phyloP scores from a whole-genome alignment of 306 rosid species.

The Quercus glauca region DNA sequence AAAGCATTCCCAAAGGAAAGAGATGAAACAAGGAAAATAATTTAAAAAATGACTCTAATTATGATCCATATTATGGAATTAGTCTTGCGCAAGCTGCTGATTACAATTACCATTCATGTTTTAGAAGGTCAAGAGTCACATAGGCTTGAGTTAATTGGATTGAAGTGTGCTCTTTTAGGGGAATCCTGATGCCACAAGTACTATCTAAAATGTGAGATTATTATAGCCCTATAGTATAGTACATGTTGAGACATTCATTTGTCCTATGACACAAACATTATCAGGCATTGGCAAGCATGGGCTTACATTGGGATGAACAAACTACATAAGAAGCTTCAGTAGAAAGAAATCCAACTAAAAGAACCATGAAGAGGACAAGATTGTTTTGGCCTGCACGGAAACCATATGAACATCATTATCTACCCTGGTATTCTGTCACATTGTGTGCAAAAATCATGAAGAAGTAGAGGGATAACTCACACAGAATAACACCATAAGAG shows the following conservation, averaged over 20 bases:
- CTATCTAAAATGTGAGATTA: neutral
- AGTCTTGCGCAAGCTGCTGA: neutral
- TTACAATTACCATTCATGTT: neutral
- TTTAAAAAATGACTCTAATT: neutral
- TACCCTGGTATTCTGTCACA: neutral
- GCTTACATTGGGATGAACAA: slow-evolving; percentile 42
- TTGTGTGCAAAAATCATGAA: neutral
- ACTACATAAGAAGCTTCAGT: slow-evolving; percentile 41
- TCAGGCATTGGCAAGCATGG: neutral
- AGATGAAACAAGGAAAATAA: neutral
- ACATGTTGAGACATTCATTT: neutral
- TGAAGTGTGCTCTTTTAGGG: neutral
- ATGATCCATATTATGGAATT: neutral
- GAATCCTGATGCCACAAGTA: neutral
- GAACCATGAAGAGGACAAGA: slow-evolving; percentile 37
- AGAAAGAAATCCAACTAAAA: slow-evolving; percentile 39
- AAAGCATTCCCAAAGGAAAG: neutral
- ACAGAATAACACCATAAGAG: neutral
- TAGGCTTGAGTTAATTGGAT: too few relatives aligned
- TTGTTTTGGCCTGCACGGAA: slow-evolving; percentile 45
- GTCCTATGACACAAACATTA: neutral
- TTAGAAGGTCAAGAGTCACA: neutral
- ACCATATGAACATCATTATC: neutral
- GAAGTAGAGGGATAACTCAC: neutral
- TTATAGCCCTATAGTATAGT: neutral